phyloP scores from a whole-genome alignment of 2,329 filamentous ascomycete genomes.

The Keithomyces neogunnii region DNA sequence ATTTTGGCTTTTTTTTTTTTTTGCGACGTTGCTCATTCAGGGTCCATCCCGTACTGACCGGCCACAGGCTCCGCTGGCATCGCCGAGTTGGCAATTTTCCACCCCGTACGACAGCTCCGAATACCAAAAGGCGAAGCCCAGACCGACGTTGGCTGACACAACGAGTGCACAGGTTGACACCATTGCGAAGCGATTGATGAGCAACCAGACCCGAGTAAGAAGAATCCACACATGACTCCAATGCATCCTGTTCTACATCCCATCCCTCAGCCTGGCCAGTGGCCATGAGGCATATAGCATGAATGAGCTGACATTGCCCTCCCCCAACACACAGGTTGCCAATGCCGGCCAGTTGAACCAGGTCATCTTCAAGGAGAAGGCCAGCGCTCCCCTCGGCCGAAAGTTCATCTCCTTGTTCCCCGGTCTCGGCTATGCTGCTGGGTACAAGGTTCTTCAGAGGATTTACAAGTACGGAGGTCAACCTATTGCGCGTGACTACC shows the following conservation, averaged over 20 bases:
- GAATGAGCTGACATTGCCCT: conserved; percentile 10
- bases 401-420: conserved; percentile 97
- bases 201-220: conserved; percentile 68
- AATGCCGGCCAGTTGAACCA: conserved; percentile 60
- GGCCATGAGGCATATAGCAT: conserved; percentile 2
- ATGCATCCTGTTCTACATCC: no score
- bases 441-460: conserved; percentile 94
- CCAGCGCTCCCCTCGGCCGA: conserved; percentile 55
- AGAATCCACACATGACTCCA: conserved; percentile 14
- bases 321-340: conserved; percentile 18
- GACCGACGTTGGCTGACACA: background rate
- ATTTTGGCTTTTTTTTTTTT: no score
- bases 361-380: conserved; percentile 91
- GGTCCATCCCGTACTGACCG: conserved; percentile 11
- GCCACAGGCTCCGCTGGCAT: conserved; percentile 77
- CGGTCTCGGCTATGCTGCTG: conserved; percentile 91
- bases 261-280: background rate
- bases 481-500: conserved; percentile 86
- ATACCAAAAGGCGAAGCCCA: background rate
- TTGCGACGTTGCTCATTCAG: background rate
- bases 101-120: conserved; percentile 55
- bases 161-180: conserved; percentile 67
- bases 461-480: conserved; percentile 99
- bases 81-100: conserved; percentile 86
- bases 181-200: conserved; percentile 98